Evolutionary conservation across 1,284 basidiomycete species (phyloP).

Genomic region (Pseudozyma sp.): DNA sequence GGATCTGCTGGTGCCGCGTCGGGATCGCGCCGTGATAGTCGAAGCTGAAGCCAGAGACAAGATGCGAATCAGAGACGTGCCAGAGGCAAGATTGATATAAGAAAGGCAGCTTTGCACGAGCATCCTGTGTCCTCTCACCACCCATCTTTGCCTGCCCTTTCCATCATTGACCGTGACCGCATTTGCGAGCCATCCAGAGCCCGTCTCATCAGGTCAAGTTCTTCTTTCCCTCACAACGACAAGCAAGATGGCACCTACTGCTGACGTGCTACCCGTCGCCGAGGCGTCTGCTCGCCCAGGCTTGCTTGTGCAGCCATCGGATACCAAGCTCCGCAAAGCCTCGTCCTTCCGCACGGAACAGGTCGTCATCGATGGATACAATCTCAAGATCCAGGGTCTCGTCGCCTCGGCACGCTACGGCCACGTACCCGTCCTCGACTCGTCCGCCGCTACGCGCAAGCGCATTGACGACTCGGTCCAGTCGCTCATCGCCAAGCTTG

Average conservation of each 20-base stretch:
- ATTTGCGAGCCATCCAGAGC: neutral
- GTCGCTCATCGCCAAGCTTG: constrained; percentile 51
- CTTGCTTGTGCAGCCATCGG: constrained; percentile 35
- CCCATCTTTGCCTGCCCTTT: too few species aligned
- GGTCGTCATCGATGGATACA: constrained; percentile 54
- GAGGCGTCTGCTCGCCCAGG: constrained; percentile 15
- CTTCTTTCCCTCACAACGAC: too few species aligned
- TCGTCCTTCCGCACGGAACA: constrained; percentile 46
- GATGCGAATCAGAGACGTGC: too few species aligned
- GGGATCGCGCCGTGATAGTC: too few species aligned
- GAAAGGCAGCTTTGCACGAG: too few species aligned
- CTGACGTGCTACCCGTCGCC: constrained; percentile 29
- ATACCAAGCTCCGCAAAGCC: constrained; percentile 47
- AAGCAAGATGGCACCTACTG: constrained; percentile 38
- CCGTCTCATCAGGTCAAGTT: neutral
- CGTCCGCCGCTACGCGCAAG: constrained; percentile 39
- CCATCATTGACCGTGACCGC: too few species aligned
- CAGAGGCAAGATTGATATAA: too few species aligned
- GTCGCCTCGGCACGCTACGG: constrained; percentile 55
- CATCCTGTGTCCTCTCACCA: too few species aligned
- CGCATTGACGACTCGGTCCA: constrained; percentile 59
- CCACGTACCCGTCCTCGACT: constrained; percentile 52
- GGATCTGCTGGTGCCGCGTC: too few species aligned
- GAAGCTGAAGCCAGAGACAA: too few species aligned
- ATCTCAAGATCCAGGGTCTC: constrained; percentile 53